Base-by-base conservation (phyloP, 257 asterid genomes). In the Marsdenia floribunda region DNA sequence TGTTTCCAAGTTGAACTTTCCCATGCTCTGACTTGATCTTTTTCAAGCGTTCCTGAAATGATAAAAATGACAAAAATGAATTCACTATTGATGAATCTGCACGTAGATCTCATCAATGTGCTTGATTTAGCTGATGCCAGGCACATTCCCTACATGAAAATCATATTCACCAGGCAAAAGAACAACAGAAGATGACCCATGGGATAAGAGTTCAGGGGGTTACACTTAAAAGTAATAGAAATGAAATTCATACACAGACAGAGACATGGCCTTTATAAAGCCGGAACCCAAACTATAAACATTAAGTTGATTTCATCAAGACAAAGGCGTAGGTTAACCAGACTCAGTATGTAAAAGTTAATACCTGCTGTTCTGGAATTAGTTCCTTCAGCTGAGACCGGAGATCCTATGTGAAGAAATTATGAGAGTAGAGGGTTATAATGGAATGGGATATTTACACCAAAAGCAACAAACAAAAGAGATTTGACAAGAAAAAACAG, bases 351-450 rank as follows among this genome's bases (percentile, higher is more conserved):
- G 19, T 33, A 38, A 4, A 40, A 40, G 15, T 60, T 29, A 29
- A 44, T 83, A 91, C 97, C 94, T 90, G 96, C 69, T 90, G 94
- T 75, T 90, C 91, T 54, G 97, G 97, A 85, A 91, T 91, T 88
- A 91, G 86, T 77, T 91, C 97, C 85, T 83, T 86, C 80, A 91
- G 82, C 86, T 91, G 91, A 77, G 96, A 89, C 42, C 80, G 92
- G 44, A 91, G 90, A 82, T 91, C 97, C 97, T 91, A 73, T 37
- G 52, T 24, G 70, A 24, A 61, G 68, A 47, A 40, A 78, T 73
- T 5, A 38, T 58, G 42, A 57, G 49, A 33, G 50, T 76, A 64
- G 65, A 75, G 65, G 50, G 15, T 44, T 3, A 61, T 12, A 40
- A 63, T 1, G 21, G 22, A 65, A 40, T 67, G 6, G 33, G 22